phyloP scores from a whole-genome alignment of 1,139 yeast species.

The Scheffersomyces titani region DNA sequence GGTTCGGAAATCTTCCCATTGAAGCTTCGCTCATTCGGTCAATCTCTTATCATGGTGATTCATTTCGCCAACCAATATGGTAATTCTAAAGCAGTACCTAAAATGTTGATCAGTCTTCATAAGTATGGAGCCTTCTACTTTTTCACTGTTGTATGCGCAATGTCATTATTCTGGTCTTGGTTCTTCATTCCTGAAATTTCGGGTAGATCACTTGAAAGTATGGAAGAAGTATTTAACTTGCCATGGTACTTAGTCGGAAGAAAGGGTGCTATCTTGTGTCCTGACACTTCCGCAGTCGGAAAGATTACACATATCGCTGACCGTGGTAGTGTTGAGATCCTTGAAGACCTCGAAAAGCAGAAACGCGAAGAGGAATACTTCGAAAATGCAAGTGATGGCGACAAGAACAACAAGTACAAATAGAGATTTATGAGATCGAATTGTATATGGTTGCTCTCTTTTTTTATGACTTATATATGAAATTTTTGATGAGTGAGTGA shows the following conservation, averaged over 20 bases:
- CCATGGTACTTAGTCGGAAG: constrained; percentile 27
- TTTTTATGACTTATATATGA: background rate
- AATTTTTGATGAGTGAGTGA: background rate
- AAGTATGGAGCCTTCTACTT: constrained; percentile 21
- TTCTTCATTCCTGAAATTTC: constrained; percentile 25
- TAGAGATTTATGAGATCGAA: background rate
- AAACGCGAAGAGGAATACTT: constrained; percentile 8
- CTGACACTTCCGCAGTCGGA: constrained; percentile 23
- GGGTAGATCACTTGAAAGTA: constrained; percentile 26
- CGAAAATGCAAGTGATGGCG: constrained; percentile 8
- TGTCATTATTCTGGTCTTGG: constrained; percentile 22
- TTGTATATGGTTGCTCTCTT: too few relatives aligned
- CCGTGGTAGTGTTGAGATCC: constrained; percentile 6
- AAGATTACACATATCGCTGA: constrained; percentile 12
- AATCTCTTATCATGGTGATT: constrained; percentile 22
- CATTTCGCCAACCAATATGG: constrained; percentile 27
- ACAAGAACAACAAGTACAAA: background rate
- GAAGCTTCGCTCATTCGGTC: constrained; percentile 23
- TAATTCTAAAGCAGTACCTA: constrained; percentile 25
- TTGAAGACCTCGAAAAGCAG: background rate
- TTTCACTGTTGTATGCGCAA: constrained; percentile 16
- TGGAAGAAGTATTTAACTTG: constrained; percentile 26
- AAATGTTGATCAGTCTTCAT: constrained; percentile 21
- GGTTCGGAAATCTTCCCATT: constrained; percentile 26
- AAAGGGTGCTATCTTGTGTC: constrained; percentile 23